phyloP scores from a whole-genome alignment of 2,329 filamentous ascomycete genomes.

The Monilinia laxa region DNA sequence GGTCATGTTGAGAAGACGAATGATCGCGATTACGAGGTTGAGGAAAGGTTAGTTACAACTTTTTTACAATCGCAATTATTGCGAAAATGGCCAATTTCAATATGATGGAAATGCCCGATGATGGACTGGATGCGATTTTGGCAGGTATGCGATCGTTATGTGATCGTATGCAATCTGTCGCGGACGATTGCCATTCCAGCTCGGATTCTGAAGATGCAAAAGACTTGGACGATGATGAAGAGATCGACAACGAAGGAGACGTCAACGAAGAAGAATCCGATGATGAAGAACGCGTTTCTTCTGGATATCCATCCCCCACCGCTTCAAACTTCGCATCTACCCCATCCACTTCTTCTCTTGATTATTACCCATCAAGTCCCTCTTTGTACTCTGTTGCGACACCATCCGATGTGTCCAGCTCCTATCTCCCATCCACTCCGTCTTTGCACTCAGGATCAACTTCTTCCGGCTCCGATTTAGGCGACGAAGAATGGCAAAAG shows the following conservation, averaged over 20 bases:
- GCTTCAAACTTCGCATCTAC: background rate
- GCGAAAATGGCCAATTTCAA: background rate
- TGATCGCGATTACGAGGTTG: slow-evolving; percentile 97
- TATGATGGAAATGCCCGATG: background rate
- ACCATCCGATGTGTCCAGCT: background rate
- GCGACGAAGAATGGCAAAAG: background rate
- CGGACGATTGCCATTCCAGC: slow-evolving; percentile 1
- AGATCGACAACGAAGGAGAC: background rate
- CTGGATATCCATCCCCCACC: background rate
- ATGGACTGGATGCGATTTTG: background rate
- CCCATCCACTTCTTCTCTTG: background rate
- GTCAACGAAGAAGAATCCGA: background rate
- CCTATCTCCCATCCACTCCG: slow-evolving; percentile 13
- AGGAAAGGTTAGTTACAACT: slow-evolving; percentile 66
- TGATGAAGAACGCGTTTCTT: background rate
- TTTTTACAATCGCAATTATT: background rate
- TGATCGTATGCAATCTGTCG: background rate
- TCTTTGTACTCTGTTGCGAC: background rate
- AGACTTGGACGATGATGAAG: background rate
- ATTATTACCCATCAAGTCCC: background rate
- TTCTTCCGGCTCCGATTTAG: background rate
- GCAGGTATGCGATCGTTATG: background rate
- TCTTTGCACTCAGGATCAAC: background rate
- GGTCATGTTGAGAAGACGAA: slow-evolving; percentile 98
- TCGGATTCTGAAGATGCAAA: slow-evolving; percentile 7